These are phyloP conservation scores for Coemansia sp. DNA, from an alignment of 192 early-diverging fungal genomes.

Conservation along the genomic window DNA sequence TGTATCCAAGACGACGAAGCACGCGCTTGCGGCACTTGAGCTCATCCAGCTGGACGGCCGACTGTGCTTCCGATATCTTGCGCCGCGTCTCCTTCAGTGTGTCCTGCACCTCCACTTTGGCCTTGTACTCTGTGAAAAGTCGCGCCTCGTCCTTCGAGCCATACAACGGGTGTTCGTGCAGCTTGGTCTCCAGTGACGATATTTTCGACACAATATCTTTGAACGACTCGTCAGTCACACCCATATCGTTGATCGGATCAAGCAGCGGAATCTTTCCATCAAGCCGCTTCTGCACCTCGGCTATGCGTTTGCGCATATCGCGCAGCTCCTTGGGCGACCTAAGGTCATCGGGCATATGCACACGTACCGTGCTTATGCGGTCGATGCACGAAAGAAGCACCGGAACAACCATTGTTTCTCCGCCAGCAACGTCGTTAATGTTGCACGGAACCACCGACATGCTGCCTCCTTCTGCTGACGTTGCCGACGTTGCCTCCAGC, in stretches of 20 bases:
- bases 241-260: slow-evolving; percentile 89
- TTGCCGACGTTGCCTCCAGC: slow-evolving; percentile 28
- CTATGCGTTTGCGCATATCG: slow-evolving; percentile 64
- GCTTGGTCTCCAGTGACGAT: slow-evolving; percentile 66
- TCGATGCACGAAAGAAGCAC: slow-evolving; percentile 74
- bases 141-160: slow-evolving; percentile 56
- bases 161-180: slow-evolving; percentile 64
- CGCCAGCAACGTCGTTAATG: slow-evolving; percentile 44
- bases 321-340: slow-evolving; percentile 57
- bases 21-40: slow-evolving; percentile 88
- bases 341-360: slow-evolving; percentile 73
- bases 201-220: slow-evolving; percentile 74
- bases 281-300: slow-evolving; percentile 73
- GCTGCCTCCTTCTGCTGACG: slow-evolving; percentile 8
- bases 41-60: slow-evolving; percentile 90
- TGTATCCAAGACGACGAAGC: slow-evolving; percentile 88
- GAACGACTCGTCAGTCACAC: slow-evolving; percentile 77
- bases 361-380: slow-evolving; percentile 70
- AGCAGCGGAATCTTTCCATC: slow-evolving; percentile 75
- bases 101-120: slow-evolving; percentile 61
- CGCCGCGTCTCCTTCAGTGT: slow-evolving; percentile 70
- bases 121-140: slow-evolving; percentile 63
- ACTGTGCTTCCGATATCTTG: slow-evolving; percentile 73
- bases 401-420: slow-evolving; percentile 73
- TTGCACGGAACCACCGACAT: slow-evolving; percentile 48